Conservation (phyloP, 768 basidiomycete genomes). For the Suillus variegatus region DNA sequence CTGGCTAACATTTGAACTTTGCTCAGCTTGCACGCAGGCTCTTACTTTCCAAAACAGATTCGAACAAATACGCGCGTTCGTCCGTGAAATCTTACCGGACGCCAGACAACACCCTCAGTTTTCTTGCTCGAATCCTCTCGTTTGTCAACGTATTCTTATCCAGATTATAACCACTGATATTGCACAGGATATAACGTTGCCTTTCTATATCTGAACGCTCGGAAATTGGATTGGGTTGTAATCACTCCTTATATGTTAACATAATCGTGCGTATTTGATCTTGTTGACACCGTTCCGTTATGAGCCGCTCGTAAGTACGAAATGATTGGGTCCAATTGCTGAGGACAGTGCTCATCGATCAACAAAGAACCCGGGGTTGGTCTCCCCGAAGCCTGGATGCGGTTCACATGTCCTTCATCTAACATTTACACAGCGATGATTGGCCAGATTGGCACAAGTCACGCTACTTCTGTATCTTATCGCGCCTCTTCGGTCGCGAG, state of each 20-base stretch:
- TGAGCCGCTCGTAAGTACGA: neutral
- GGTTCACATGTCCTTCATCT: neutral
- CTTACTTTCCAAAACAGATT: neutral
- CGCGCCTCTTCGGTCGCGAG: neutral
- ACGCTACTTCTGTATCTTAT: conserved; percentile 1
- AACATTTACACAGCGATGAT: neutral
- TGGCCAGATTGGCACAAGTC: neutral
- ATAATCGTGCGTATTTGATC: neutral
- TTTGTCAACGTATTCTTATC: neutral
- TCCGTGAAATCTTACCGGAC: neutral
- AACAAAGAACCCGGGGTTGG: neutral
- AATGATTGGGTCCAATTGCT: neutral
- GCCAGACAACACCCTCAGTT: neutral
- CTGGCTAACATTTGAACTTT: neutral
- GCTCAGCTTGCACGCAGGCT: neutral
- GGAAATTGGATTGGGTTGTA: neutral
- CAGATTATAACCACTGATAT: conserved; percentile 1
- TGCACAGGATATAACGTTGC: neutral
- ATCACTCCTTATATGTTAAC: neutral
- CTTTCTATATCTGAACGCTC: conserved; percentile 4
- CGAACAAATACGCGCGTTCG: neutral
- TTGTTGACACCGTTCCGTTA: neutral
- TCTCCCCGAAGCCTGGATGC: neutral
- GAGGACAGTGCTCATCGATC: neutral
- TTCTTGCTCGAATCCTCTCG: neutral